A percentile compares a stretch with the other conserved stretches of the same genome.
These are phyloP conservation scores for Boletellus ananiceps DNA, from an alignment of 768 basidiomycete species.

Conservation along the genomic window DNA sequence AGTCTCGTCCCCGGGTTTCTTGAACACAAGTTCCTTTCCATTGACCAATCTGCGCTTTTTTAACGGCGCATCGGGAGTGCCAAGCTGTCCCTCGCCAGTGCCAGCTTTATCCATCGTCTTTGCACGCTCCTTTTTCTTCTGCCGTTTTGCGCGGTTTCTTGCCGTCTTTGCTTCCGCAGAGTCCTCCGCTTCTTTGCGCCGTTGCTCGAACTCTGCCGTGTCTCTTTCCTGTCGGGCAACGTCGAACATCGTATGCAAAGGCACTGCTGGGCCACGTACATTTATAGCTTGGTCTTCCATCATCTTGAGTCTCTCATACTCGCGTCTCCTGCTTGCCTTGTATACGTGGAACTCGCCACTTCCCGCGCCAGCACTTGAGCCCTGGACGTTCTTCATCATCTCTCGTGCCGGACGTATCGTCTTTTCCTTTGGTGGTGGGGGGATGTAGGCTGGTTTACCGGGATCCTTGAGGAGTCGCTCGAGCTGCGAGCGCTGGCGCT, in stretches of 20 bases:
- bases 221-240: constrained; percentile 55
- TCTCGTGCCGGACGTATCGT: constrained; percentile 76
- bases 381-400: constrained; percentile 99
- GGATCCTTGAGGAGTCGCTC: constrained; percentile 90
- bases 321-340: constrained; percentile 88
- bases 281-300: constrained; percentile 80
- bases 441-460: constrained; percentile 72
- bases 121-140: constrained; percentile 81
- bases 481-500: constrained; percentile 61
- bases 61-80: constrained; percentile 40
- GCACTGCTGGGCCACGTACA: constrained; percentile 39
- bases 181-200: constrained; percentile 66
- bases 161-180: constrained; percentile 83
- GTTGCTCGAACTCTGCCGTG: constrained; percentile 67
- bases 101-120: constrained; percentile 41
- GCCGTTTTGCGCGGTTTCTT: constrained; percentile 91
- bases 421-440: constrained; percentile 79
- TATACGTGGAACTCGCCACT: constrained; percentile 99
- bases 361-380: constrained; percentile 94
- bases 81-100: constrained; percentile 22
- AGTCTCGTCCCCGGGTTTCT: constrained; percentile 47
- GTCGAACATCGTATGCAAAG: neutral
- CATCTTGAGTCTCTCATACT: constrained; percentile 90
- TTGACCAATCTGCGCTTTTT: constrained; percentile 83
- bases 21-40: constrained; percentile 65